Evolutionary conservation across 768 basidiomycete genomes (phyloP).

Genomic region (Boletus eberwhitei): DNA sequence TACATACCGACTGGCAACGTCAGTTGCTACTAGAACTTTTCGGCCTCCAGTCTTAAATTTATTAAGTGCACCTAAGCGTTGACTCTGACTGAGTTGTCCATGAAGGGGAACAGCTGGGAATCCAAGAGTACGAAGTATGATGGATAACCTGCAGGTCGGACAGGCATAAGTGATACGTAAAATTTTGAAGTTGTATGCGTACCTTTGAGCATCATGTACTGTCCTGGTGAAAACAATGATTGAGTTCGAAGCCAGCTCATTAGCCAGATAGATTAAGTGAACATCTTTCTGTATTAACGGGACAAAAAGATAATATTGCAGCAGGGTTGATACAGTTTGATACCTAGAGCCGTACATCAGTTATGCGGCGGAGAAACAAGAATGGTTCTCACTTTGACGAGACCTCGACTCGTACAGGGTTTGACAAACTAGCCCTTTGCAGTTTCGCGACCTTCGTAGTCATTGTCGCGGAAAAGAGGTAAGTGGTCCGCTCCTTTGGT

Average conservation of each 20-base stretch:
- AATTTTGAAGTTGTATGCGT: conserved; percentile 7
- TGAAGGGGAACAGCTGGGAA: conserved; percentile 96
- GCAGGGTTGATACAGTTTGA: conserved; percentile 90
- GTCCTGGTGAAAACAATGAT: conserved; percentile 97
- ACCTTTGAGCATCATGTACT: conserved; percentile 88
- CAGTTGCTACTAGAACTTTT: conserved; percentile 90
- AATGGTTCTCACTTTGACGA: conserved; percentile 70
- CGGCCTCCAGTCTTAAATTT: conserved; percentile 97
- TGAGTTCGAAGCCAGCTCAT: conserved; percentile 85
- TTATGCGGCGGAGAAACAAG: background rate
- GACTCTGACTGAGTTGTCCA: conserved; percentile 91
- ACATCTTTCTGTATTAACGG: conserved; percentile 91
- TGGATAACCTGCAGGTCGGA: conserved; percentile 57
- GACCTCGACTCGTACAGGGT: conserved; percentile 93
- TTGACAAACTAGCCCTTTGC: conserved; percentile 87
- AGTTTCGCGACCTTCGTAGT: conserved; percentile 97
- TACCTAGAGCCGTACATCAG: conserved; percentile 54
- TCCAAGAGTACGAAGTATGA: conserved; percentile 85
- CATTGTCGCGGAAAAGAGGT: conserved; percentile 98
- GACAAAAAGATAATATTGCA: conserved; percentile 95
- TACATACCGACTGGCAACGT: conserved; percentile 86
- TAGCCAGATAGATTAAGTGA: conserved; percentile 84
- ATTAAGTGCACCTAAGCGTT: conserved; percentile 85
- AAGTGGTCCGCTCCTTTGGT: conserved; percentile 91
- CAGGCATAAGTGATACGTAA: background rate